Base-by-base conservation (phyloP, 164 flowering plant genomes). In the Berberis thunbergii region DNA sequence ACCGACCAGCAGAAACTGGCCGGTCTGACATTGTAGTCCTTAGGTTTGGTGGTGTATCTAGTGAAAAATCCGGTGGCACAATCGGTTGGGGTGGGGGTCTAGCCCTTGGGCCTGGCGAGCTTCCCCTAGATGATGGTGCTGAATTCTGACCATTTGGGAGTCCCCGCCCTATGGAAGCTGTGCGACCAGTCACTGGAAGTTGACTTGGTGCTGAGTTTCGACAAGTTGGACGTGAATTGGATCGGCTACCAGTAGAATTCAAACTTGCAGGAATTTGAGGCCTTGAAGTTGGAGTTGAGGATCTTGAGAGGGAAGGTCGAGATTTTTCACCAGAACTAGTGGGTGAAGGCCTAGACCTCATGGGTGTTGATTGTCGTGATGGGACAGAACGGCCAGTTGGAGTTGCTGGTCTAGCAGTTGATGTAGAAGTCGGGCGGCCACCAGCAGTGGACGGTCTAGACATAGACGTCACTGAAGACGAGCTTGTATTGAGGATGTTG, bases 1-100 rank as follows among this genome's bases (percentile, higher is more conserved):
- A 86, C 79, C 97, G 80, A 62, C 96, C 95, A 57, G 93, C 91
- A 76, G 97, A 91, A 69, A 87, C 45, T 42, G 97, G 95, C 70
- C 99, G 77, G 59, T 87, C 91, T 3, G 97, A 90, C 73, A 91
- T 74, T 50, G 93, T 82, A 39, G 99, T 94, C 74, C 96, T 79
- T 49, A 94, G 77, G 72, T 94, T 94, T 54, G 97, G 93, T 52
- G 99, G 99, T 6, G 91, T 84, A 3, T 94, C 96, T 54, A 73
- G 88, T 54, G 97, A 84, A 70, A 89, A 91, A 74, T 87, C 95
- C 42, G 89, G 88, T 43, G 78, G 91, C 43, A 80, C 77, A 64
- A 87, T 67, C 13, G 93, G 91, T 67, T 86, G 89, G 2, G 77
- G 87, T 43, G 80, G 66, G 11, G 83, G 57, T 41, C 91, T 83